A percentile compares a stretch with the other conserved stretches of the same genome.
phyloP scores from a whole-genome alignment of 257 asterid species.

The Cynanchum wilfordii region DNA sequence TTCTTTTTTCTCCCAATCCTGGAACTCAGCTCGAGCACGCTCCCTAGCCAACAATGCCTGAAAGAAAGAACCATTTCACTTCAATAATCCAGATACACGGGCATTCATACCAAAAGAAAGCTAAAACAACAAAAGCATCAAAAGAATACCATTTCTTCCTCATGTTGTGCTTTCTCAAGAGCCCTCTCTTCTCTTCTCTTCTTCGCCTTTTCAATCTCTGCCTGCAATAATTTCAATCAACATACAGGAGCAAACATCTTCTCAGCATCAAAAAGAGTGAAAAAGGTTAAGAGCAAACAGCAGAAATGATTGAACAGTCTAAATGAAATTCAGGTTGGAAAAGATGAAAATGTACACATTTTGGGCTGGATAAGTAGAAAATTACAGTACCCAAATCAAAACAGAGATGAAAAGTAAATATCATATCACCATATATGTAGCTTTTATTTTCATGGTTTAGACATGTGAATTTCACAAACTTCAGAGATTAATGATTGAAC shows the following conservation, averaged over 20 bases:
- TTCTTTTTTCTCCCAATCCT: conserved; percentile 99
- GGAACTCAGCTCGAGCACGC: conserved; percentile 96
- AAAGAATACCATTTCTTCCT: conserved; percentile 79
- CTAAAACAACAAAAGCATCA: conserved; percentile 6
- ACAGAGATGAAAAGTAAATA: neutral
- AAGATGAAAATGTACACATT: neutral
- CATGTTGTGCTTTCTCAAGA: conserved; percentile 89
- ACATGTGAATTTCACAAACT: neutral
- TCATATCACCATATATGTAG: neutral
- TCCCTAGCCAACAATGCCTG: conserved; percentile 88
- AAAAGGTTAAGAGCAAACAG: neutral
- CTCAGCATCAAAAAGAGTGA: neutral
- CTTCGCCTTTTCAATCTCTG: conserved; percentile 91
- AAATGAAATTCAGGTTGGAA: neutral
- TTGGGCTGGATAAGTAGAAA: neutral
- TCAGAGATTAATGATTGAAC: neutral
- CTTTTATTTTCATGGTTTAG: neutral
- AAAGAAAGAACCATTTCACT: conserved; percentile 13
- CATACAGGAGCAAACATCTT: conserved; percentile 4
- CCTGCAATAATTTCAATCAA: conserved; percentile 37
- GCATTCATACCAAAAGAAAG: neutral
- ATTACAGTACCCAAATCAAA: neutral
- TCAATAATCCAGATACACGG: neutral
- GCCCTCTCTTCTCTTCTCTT: conserved; percentile 98
- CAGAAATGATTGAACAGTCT: neutral